Percentiles rank a stretch among this genome's conserved stretches.
These are phyloP conservation scores for Silene vulgaris DNA, from an alignment of 179 eudicot genomes.

Conservation along the genomic window DNA sequence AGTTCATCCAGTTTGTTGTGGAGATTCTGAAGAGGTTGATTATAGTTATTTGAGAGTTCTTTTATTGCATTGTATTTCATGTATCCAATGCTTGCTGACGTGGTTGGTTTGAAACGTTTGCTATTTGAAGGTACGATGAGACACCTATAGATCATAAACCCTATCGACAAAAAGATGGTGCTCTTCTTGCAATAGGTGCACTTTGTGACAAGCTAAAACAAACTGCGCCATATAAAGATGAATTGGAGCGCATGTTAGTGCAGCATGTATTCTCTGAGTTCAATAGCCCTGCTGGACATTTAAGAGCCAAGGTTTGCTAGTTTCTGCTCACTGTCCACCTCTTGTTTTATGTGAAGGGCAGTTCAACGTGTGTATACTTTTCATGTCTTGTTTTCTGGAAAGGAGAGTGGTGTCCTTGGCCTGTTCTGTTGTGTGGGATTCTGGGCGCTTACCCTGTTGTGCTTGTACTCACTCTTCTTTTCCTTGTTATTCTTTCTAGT, in stretches of 20 bases:
- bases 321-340: constrained; percentile 2
- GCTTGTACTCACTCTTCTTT: not conserved
- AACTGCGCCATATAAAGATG: constrained; percentile 85
- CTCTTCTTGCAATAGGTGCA: constrained; percentile 96
- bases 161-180: constrained; percentile 93
- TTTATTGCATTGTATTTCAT: not conserved
- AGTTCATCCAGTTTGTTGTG: constrained; percentile 79
- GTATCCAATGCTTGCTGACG: not conserved
- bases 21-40: constrained; percentile 85
- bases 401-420: not conserved
- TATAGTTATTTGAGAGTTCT: not conserved
- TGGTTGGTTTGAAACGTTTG: not conserved
- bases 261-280: constrained; percentile 96
- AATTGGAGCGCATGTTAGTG: constrained; percentile 89
- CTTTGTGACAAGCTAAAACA: constrained; percentile 90
- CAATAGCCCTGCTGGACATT: constrained; percentile 86
- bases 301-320: constrained; percentile 80
- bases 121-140: constrained; percentile 60
- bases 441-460: not conserved
- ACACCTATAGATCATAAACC: constrained; percentile 64
- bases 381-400: not conserved
- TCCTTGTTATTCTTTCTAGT: not conserved
- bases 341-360: not conserved
- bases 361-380: not conserved
- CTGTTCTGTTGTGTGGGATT: not conserved